Percentiles rank a stretch among this genome's conserved stretches.
Evolutionary conservation across 345 rosid genomes (phyloP).

Genomic region (Luvunga scandens): DNA sequence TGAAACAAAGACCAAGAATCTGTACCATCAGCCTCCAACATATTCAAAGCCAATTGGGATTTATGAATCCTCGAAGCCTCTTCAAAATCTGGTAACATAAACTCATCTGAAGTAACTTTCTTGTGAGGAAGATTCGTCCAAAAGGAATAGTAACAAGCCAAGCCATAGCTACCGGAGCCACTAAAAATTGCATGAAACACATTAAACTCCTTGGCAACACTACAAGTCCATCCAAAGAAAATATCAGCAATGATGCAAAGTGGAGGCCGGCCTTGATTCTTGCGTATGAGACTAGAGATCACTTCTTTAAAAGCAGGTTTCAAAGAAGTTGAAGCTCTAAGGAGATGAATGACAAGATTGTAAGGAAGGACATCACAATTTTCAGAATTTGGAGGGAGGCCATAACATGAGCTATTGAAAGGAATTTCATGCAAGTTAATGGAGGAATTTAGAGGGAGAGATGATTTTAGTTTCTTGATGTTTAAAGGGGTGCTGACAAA

Average conservation of each 20-base stretch:
- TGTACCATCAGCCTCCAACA: slow-evolving; percentile 42
- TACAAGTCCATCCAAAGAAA: slow-evolving; percentile 6
- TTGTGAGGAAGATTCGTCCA: slow-evolving; percentile 27
- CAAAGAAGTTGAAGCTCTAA: slow-evolving; percentile 37
- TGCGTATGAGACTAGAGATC: slow-evolving; percentile 16
- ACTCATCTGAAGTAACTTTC: not conserved
- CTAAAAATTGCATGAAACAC: slow-evolving; percentile 28
- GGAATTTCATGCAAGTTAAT: slow-evolving; percentile 44
- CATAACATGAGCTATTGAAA: slow-evolving; percentile 35
- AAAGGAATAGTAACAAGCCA: slow-evolving; percentile 28
- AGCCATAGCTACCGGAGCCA: slow-evolving; percentile 22
- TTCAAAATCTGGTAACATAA: slow-evolving; percentile 23
- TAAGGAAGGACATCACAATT: slow-evolving; percentile 45
- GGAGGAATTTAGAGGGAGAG: slow-evolving; percentile 32
- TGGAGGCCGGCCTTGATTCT: slow-evolving; percentile 20
- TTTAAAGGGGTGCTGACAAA: slow-evolving; percentile 30
- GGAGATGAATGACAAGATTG: slow-evolving; percentile 30
- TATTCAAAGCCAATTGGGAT: slow-evolving; percentile 25
- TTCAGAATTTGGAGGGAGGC: slow-evolving; percentile 47
- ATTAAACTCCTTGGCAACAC: slow-evolving; percentile 22
- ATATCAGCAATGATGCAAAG: slow-evolving; percentile 26
- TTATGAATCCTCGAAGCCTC: slow-evolving; percentile 24
- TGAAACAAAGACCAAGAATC: slow-evolving; percentile 54
- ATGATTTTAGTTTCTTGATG: slow-evolving; percentile 28
- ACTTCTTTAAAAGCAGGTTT: slow-evolving; percentile 28